Conservation (phyloP, 768 basidiomycete genomes). For the Clitopilus passeckerianus region DNA sequence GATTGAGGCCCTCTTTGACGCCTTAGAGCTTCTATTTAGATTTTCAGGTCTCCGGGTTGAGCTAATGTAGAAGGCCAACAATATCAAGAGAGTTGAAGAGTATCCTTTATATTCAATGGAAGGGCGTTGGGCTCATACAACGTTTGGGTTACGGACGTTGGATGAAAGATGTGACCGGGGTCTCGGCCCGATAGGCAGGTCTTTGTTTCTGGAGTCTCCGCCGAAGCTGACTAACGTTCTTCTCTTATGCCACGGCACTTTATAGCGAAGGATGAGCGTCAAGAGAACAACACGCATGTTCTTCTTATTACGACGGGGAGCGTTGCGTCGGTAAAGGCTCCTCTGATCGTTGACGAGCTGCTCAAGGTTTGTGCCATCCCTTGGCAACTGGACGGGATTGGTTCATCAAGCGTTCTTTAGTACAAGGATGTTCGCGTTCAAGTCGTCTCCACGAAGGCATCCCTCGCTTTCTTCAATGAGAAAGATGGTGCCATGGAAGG, state of each 20-base stretch:
- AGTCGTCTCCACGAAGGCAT: conserved; percentile 76
- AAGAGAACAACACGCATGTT: conserved; percentile 51
- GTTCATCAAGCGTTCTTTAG: conserved; percentile 32
- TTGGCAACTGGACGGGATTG: neutral
- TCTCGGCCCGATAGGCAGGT: too few relatives aligned
- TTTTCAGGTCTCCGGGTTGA: too few relatives aligned
- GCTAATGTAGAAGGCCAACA: too few relatives aligned
- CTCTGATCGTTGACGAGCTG: conserved; percentile 80
- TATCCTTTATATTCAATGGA: too few relatives aligned
- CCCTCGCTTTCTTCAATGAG: conserved; percentile 66
- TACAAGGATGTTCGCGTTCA: conserved; percentile 72
- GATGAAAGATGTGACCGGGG: neutral
- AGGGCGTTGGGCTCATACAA: too few relatives aligned
- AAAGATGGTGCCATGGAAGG: conserved; percentile 48
- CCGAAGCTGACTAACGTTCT: neutral
- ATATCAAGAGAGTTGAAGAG: too few relatives aligned
- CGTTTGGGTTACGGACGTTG: too few relatives aligned
- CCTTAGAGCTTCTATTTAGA: too few relatives aligned
- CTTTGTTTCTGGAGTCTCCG: too few relatives aligned
- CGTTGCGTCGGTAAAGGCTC: conserved; percentile 92
- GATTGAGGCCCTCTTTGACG: too few relatives aligned
- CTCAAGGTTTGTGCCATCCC: conserved; percentile 36
- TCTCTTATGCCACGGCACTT: conserved; percentile 17
- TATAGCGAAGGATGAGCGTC: conserved; percentile 35
- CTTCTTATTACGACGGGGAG: conserved; percentile 89